A percentile compares a stretch with the other conserved stretches of the same genome.
These are phyloP conservation scores for Cercospora sp. DNA, from an alignment of 2,329 filamentous ascomycete genomes.

Conservation along the genomic window DNA sequence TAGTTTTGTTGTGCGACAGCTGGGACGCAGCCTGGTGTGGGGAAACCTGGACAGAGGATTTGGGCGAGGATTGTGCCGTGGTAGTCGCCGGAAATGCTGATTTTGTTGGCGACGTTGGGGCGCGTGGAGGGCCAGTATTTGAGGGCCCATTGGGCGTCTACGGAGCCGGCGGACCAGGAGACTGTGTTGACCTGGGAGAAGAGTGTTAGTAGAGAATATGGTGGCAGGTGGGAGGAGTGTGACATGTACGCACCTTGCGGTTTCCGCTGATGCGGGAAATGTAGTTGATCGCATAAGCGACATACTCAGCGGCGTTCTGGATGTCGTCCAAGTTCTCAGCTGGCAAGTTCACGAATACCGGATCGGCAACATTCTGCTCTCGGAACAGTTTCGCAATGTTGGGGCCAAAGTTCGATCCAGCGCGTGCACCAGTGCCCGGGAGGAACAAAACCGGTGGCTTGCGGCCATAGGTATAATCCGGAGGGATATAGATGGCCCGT, in stretches of 20 bases:
- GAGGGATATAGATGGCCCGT: conserved; percentile 54
- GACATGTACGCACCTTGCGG: conserved; percentile 30
- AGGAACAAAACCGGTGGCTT: conserved; percentile 51
- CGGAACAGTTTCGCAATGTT: conserved; percentile 53
- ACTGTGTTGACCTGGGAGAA: conserved; percentile 44
- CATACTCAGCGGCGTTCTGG: conserved; percentile 55
- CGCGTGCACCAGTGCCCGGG: conserved; percentile 54
- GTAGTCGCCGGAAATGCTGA: conserved; percentile 55
- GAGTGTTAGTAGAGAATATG: not conserved
- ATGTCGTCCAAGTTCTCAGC: conserved; percentile 49
- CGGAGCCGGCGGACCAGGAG: conserved; percentile 56
- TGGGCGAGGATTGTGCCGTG: conserved; percentile 48
- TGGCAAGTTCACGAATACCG: conserved; percentile 58
- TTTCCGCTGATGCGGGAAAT: conserved; percentile 44
- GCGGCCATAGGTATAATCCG: conserved; percentile 49
- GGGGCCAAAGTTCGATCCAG: conserved; percentile 46
- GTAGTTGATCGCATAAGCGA: conserved; percentile 60
- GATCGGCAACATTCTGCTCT: conserved; percentile 46
- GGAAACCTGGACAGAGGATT: conserved; percentile 34
- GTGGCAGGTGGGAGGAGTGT: too few relatives aligned
- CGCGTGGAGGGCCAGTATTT: conserved; percentile 58
- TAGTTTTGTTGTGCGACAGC: conserved; percentile 52
- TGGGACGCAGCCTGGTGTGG: conserved; percentile 38
- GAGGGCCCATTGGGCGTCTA: conserved; percentile 57
- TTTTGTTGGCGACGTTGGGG: conserved; percentile 48